These are phyloP conservation scores for Trichoderma koningiopsis DNA, from an alignment of 2,329 filamentous ascomycete species.

Conservation along the genomic window DNA sequence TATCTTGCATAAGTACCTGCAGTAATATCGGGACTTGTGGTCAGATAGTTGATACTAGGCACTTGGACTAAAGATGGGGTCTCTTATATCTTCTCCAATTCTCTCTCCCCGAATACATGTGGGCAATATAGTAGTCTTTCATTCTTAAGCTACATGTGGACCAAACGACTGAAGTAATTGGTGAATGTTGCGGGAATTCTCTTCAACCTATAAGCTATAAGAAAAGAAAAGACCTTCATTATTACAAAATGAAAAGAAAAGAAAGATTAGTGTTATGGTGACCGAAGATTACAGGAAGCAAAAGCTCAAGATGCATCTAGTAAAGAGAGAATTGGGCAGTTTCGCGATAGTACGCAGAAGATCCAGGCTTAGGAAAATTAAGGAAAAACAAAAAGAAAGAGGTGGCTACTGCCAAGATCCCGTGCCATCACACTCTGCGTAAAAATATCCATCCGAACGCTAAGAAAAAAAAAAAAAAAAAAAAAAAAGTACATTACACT, in stretches of 20 bases:
- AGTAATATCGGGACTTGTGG: not conserved
- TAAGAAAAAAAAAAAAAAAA: too few relatives aligned
- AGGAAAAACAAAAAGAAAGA: not conserved
- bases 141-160: too few relatives aligned
- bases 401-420: not conserved
- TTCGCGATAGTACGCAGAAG: not conserved
- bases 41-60: not conserved
- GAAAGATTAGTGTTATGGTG: too few relatives aligned
- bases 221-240: not conserved
- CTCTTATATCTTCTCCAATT: not conserved
- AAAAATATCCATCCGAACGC: not conserved
- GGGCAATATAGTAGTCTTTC: not conserved
- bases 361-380: not conserved
- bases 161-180: not conserved
- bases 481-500: not conserved
- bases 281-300: not conserved
- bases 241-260: not conserved
- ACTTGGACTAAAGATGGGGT: not conserved
- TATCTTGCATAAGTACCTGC: not conserved
- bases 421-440: not conserved
- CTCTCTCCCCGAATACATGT: not conserved
- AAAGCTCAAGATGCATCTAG: not conserved
- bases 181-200: not conserved
- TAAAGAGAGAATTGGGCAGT: not conserved
- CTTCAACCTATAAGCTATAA: not conserved